Base-by-base conservation (phyloP, 257 asterid genomes). In the Dorcoceras hygrometricum region DNA sequence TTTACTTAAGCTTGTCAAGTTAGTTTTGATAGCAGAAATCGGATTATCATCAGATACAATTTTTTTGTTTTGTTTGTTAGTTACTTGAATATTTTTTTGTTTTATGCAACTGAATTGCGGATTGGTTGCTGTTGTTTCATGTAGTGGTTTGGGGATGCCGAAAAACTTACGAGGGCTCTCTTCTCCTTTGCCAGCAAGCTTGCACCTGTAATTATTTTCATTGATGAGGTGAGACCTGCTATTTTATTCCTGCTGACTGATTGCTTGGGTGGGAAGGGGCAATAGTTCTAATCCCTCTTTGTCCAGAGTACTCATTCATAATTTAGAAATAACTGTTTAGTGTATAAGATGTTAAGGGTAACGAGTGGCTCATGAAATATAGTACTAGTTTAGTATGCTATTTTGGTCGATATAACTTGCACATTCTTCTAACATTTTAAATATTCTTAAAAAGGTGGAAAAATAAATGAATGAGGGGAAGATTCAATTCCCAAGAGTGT, bases 61-160 rank as follows among this genome's bases (percentile, higher is more conserved):
- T 43, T 46, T 5, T 46, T 46, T 46, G 1, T n/a, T n/a, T n/a
- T n/a, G n/a, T n/a, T n/a, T n/a, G n/a, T n/a, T n/a, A n/a, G 54
- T 46, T 46, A 20, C 18, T 46, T 46, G 3, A 46, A 46, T 4
- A 3, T 16, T 46, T 22, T 12, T 46, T 46, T 18, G 54, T 46
- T 46, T 4, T 14, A 4, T 46, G 12, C 8, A 46, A 16, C 54
- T 46, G 54, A 16, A 12, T 39, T 46, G 7, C 20, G 0, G 16
- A 16, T 19, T 58, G 62, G 55, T 50, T 57, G 23, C 58, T 75
- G 77, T 77, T 66, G 79, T 72, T 59, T 66, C 66, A 32, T 90
- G 84, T 92, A 94, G 99, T 94, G 99, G 99, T 94, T 94, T 80
- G 99, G 99, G 65, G 99, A 94, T 57, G 97, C 97, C 67, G 99